Conservation (phyloP, 2,329 filamentous ascomycete species). For the Cladosporium cucumerinum region DNA sequence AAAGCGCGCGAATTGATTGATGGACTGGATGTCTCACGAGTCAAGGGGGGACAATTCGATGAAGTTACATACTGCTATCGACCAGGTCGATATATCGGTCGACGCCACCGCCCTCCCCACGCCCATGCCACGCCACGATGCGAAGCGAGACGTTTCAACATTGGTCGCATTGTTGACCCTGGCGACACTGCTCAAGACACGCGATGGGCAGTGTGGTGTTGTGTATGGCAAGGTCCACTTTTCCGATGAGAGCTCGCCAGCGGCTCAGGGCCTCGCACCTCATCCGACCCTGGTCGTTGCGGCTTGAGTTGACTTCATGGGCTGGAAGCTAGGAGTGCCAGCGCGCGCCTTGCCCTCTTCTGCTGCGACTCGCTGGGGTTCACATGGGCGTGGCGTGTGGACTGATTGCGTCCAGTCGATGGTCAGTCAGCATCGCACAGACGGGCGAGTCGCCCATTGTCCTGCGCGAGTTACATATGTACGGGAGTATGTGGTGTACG, state of each 20-base stretch:
- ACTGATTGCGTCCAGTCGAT: slow-evolving; percentile 3
- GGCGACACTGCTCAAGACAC: slow-evolving; percentile 7
- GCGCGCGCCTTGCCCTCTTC: slow-evolving; percentile 13
- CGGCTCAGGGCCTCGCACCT: slow-evolving; percentile 12
- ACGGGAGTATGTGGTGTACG: background rate
- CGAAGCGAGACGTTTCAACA: slow-evolving; percentile 17
- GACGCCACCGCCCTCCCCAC: background rate
- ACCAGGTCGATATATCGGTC: slow-evolving; percentile 13
- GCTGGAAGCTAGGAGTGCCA: slow-evolving; percentile 17
- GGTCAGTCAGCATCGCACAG: slow-evolving; percentile 1
- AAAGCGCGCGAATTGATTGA: background rate
- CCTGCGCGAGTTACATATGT: slow-evolving; percentile 5
- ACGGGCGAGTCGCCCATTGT: slow-evolving; percentile 4
- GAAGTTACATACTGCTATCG: slow-evolving; percentile 10
- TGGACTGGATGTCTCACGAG: slow-evolving; percentile 11
- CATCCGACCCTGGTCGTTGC: slow-evolving; percentile 12
- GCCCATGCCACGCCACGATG: slow-evolving; percentile 13
- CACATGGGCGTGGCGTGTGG: slow-evolving; percentile 13
- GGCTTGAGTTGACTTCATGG: slow-evolving; percentile 16
- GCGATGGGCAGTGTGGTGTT: slow-evolving; percentile 11
- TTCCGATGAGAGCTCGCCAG: slow-evolving; percentile 11
- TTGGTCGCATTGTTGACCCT: slow-evolving; percentile 7
- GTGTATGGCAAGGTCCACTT: slow-evolving; percentile 9
- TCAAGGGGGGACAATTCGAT: slow-evolving; percentile 1
- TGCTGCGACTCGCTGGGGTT: slow-evolving; percentile 10